These are phyloP conservation scores for Toxoplasma gondii DNA, from an alignment of 169 alveolate genomes.

Conservation along the genomic window DNA sequence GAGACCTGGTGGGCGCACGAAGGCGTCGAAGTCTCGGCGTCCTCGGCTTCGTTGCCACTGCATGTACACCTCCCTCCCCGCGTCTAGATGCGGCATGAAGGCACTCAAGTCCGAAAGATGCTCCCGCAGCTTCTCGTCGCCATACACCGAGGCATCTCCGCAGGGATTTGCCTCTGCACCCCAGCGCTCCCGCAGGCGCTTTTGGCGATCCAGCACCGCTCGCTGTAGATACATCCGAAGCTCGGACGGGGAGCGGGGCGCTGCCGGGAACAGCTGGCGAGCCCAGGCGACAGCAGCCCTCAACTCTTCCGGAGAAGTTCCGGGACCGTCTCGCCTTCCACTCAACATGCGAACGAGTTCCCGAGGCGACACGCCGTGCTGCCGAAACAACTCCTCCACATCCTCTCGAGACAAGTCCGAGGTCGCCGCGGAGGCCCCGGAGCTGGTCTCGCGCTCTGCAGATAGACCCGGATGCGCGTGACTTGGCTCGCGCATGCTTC, in stretches of 20 bases:
- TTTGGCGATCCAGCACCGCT: neutral
- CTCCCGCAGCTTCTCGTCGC: neutral
- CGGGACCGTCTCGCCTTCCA: neutral
- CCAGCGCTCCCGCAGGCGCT: neutral
- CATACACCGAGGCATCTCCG: neutral
- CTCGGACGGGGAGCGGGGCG: neutral
- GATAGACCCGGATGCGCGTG: neutral
- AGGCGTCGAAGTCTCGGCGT: neutral
- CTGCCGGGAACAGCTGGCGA: neutral
- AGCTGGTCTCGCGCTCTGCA: neutral
- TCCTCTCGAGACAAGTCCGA: neutral
- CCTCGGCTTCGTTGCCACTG: neutral
- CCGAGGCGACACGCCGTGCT: neutral
- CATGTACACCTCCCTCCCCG: neutral
- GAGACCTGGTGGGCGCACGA: neutral
- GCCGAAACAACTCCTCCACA: neutral
- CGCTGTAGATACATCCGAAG: neutral
- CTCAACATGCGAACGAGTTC: neutral
- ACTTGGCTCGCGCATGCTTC: neutral
- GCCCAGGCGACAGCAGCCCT: neutral
- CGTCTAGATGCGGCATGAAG: neutral
- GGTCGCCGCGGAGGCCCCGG: neutral
- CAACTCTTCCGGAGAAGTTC: neutral
- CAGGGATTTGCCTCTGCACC: neutral
- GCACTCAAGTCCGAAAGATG: neutral